Conservation (phyloP, 2,329 filamentous ascomycete species). For the Trichoderma sp. region DNA sequence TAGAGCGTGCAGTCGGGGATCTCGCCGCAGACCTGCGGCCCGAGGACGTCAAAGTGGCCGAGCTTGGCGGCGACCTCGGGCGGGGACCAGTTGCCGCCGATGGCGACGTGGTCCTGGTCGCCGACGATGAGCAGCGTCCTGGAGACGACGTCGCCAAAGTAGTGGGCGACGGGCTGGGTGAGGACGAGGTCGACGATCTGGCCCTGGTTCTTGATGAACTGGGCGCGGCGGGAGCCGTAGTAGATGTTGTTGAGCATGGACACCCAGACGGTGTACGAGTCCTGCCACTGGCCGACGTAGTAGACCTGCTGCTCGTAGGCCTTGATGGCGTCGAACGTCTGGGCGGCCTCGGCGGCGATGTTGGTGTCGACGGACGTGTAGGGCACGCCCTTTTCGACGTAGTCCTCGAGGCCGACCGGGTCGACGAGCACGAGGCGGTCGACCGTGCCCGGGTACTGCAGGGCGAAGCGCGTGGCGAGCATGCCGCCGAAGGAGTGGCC, state of each 20-base stretch:
- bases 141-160: slow-evolving; percentile 50
- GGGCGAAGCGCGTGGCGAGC: slow-evolving; percentile 53
- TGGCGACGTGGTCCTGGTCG: slow-evolving; percentile 56
- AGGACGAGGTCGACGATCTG: slow-evolving; percentile 58
- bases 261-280: slow-evolving; percentile 57
- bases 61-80: slow-evolving; percentile 48
- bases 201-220: slow-evolving; percentile 53
- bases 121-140: slow-evolving; percentile 55
- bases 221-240: slow-evolving; percentile 45
- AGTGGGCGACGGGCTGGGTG: slow-evolving; percentile 54
- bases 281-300: slow-evolving; percentile 52
- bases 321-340: slow-evolving; percentile 49
- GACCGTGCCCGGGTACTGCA: slow-evolving; percentile 52
- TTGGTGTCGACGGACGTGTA: slow-evolving; percentile 48
- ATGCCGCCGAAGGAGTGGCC: slow-evolving; percentile 61
- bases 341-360: slow-evolving; percentile 43
- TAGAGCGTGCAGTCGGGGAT: slow-evolving; percentile 51
- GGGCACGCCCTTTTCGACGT: slow-evolving; percentile 52
- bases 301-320: slow-evolving; percentile 53
- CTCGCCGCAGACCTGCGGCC: slow-evolving; percentile 46
- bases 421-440: slow-evolving; percentile 53
- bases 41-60: slow-evolving; percentile 54
- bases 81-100: slow-evolving; percentile 56
- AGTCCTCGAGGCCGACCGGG: slow-evolving; percentile 58
- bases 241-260: slow-evolving; percentile 58